Conservation (phyloP, 2,329 filamentous ascomycete species). For the Geosmithia flava region DNA sequence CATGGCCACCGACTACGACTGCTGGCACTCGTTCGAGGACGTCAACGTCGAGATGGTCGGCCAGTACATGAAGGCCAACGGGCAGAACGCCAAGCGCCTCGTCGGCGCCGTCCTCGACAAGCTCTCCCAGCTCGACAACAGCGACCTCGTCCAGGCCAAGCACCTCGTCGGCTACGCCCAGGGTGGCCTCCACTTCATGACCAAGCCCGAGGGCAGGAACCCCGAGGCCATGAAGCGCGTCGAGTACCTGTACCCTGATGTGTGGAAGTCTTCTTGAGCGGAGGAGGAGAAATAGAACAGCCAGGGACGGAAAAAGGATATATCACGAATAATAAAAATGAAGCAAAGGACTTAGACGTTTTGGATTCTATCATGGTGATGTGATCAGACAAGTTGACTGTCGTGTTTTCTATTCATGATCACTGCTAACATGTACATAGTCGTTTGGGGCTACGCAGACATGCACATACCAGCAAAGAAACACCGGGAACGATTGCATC, state of each 20-base stretch:
- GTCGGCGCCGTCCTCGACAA: conserved; percentile 82
- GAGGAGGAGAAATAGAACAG: too few relatives aligned
- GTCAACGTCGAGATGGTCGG: conserved; percentile 97
- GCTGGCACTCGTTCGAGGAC: conserved; percentile 75
- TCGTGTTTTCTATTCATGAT: too few relatives aligned
- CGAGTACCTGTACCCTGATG: conserved; percentile 78
- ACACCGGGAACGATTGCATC: too few relatives aligned
- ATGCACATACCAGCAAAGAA: too few relatives aligned
- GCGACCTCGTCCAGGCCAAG: conserved; percentile 64
- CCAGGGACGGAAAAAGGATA: too few relatives aligned
- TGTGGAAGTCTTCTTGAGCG: too few relatives aligned
- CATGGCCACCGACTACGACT: conserved; percentile 99
- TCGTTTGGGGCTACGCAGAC: too few relatives aligned
- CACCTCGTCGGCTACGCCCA: conserved; percentile 67
- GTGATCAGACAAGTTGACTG: too few relatives aligned
- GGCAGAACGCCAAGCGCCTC: conserved; percentile 73
- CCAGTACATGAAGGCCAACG: conserved; percentile 90
- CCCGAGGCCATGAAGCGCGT: conserved; percentile 68
- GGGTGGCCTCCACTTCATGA: conserved; percentile 72
- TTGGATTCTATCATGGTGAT: too few relatives aligned
- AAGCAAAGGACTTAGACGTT: too few relatives aligned
- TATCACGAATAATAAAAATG: too few relatives aligned
- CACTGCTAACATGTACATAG: too few relatives aligned
- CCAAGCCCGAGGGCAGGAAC: conserved; percentile 61
- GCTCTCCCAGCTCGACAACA: conserved; percentile 65